Evolutionary conservation across 345 rosid genomes (phyloP).

Genomic region (Capsella bursapastoris): DNA sequence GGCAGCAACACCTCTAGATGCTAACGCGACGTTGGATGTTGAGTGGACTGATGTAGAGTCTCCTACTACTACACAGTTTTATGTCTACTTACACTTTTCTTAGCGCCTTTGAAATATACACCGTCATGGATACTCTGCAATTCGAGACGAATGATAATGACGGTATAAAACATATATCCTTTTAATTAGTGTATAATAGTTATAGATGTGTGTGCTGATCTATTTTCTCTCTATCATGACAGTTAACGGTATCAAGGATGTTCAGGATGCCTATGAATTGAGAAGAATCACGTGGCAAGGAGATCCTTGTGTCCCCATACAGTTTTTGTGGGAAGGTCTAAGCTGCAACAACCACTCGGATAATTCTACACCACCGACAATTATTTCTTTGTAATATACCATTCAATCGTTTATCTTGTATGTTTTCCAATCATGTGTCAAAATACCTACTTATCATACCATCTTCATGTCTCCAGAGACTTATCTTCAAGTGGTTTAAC

Average conservation of each 20-base stretch:
- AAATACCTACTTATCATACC: not conserved
- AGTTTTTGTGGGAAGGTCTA: slow-evolving; percentile 50
- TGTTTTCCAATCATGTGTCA: not conserved
- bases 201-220: not conserved
- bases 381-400: slow-evolving; percentile 18
- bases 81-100: slow-evolving; percentile 45
- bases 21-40: not conserved
- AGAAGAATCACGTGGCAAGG: slow-evolving; percentile 57
- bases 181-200: not conserved
- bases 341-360: slow-evolving; percentile 40
- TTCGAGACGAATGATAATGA: slow-evolving; percentile 42
- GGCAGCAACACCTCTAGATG: slow-evolving; percentile 6
- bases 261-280: slow-evolving; percentile 45
- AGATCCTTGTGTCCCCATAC: slow-evolving; percentile 55
- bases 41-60: not conserved
- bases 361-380: slow-evolving; percentile 1
- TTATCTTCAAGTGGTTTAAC: slow-evolving; percentile 22
- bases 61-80: slow-evolving; percentile 4
- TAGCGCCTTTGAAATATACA: slow-evolving; percentile 22
- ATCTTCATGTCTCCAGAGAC: slow-evolving; percentile 29
- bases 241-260: slow-evolving; percentile 49
- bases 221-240: not conserved
- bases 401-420: not conserved
- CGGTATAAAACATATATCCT: slow-evolving; percentile 30
- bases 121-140: not conserved